phyloP scores from a whole-genome alignment of 305 asterid species.

The Plantago lanceolata region DNA sequence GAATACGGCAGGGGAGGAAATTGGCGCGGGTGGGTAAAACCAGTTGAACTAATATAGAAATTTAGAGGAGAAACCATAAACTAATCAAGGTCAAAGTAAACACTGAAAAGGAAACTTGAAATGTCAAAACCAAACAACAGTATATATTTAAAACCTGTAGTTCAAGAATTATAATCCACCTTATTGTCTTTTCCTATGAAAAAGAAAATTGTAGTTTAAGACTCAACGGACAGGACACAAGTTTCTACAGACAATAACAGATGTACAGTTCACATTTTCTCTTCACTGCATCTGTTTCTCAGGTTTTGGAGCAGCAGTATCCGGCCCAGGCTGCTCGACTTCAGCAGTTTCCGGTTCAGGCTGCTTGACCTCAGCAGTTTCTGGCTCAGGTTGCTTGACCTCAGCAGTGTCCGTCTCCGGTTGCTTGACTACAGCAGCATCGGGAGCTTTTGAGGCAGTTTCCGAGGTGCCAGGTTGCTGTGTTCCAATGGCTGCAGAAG shows the following conservation, averaged over 20 bases:
- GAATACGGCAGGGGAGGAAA: too few relatives aligned
- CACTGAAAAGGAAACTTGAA: background rate
- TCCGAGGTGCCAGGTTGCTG: slow-evolving; percentile 30
- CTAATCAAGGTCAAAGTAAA: background rate
- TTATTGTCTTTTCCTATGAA: slow-evolving; percentile 1
- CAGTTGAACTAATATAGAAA: too few relatives aligned
- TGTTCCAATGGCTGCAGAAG: slow-evolving; percentile 35
- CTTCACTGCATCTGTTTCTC: slow-evolving; percentile 9
- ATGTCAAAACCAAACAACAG: background rate
- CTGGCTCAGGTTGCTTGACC: slow-evolving; percentile 23
- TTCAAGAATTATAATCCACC: background rate
- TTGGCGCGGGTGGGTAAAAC: too few relatives aligned
- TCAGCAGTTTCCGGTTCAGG: background rate
- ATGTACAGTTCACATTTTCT: slow-evolving; percentile 15
- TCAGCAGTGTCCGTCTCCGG: background rate
- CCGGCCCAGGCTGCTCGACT: background rate
- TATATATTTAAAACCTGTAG: background rate
- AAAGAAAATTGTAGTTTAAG: background rate
- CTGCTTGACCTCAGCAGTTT: background rate
- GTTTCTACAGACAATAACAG: slow-evolving; percentile 4
- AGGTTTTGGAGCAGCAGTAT: slow-evolving; percentile 23
- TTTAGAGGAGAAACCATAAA: background rate
- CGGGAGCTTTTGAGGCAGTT: slow-evolving; percentile 28
- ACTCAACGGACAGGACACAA: background rate
- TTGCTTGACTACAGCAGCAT: slow-evolving; percentile 1